These are phyloP conservation scores for Imleria badia DNA, from an alignment of 768 basidiomycete genomes.

Conservation along the genomic window DNA sequence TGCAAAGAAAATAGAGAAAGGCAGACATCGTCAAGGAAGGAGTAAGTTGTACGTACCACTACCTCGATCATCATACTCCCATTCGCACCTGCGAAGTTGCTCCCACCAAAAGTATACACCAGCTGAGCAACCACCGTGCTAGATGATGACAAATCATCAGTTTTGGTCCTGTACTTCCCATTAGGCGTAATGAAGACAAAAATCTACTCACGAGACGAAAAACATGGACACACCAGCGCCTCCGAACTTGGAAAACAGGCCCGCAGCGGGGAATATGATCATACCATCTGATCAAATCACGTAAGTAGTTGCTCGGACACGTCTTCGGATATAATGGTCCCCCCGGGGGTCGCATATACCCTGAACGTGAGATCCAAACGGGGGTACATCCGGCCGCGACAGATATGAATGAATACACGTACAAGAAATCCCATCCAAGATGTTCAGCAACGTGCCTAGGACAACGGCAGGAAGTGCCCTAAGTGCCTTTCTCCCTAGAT, in stretches of 20 bases:
- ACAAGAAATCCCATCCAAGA: slow-evolving; percentile 94
- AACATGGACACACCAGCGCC: slow-evolving; percentile 95
- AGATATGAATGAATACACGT: slow-evolving; percentile 31
- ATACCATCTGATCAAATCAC: slow-evolving; percentile 66
- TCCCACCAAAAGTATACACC: slow-evolving; percentile 82
- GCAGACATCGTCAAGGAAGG: background rate
- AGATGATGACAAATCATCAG: slow-evolving; percentile 4
- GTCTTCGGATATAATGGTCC: background rate
- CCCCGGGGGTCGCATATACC: background rate
- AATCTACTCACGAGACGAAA: slow-evolving; percentile 66
- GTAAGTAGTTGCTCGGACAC: slow-evolving; percentile 1
- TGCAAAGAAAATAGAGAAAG: background rate
- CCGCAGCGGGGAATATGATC: slow-evolving; percentile 89
- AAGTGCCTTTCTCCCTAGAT: slow-evolving; percentile 24
- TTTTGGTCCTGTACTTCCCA: background rate
- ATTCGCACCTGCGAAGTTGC: slow-evolving; percentile 86
- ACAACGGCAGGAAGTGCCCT: slow-evolving; percentile 78
- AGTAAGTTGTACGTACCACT: slow-evolving; percentile 56
- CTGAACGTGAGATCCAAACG: slow-evolving; percentile 4
- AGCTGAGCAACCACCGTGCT: slow-evolving; percentile 80
- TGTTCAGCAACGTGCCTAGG: slow-evolving; percentile 81
- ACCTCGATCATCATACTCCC: slow-evolving; percentile 99
- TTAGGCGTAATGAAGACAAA: slow-evolving; percentile 5
- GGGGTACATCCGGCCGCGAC: background rate
- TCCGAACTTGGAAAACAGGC: slow-evolving; percentile 78